These are phyloP conservation scores for Davidsoniella virescens DNA, from an alignment of 2,329 filamentous ascomycete genomes.

Conservation along the genomic window DNA sequence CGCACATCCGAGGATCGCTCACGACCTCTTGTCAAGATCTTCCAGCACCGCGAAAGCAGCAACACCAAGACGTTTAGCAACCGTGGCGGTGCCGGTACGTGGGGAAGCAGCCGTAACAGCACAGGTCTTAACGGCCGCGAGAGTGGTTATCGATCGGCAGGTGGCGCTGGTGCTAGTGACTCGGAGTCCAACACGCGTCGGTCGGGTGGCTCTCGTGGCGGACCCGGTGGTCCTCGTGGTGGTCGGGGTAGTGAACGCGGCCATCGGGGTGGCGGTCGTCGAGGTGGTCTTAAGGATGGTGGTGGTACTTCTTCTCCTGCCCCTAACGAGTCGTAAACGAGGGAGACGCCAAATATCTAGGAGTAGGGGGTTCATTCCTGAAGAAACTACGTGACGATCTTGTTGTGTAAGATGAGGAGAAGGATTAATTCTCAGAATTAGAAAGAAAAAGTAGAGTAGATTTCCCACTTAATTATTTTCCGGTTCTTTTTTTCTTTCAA, in stretches of 20 bases:
- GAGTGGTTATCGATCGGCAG: conserved; percentile 73
- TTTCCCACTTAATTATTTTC: conserved; percentile 4
- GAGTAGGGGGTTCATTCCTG: not conserved
- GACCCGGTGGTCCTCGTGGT: conserved; percentile 32
- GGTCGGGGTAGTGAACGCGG: conserved; percentile 43
- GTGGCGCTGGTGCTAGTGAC: conserved; percentile 49
- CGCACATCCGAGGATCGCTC: conserved; percentile 55
- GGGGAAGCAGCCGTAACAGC: conserved; percentile 50
- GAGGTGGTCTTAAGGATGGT: conserved; percentile 43
- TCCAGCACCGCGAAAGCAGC: conserved; percentile 46
- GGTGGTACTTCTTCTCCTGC: conserved; percentile 38
- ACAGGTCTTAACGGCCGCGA: conserved; percentile 35
- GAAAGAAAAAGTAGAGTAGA: not conserved
- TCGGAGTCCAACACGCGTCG: conserved; percentile 39
- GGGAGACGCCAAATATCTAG: not conserved
- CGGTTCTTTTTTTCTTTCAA: not conserved
- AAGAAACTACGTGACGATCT: no score
- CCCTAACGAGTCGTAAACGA: conserved; percentile 20
- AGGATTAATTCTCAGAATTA: no score
- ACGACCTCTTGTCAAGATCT: conserved; percentile 70
- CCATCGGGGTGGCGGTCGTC: conserved; percentile 27
- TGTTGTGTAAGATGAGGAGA: no score
- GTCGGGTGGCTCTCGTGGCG: conserved; percentile 34
- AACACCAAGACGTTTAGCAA: conserved; percentile 30
- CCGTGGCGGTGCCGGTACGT: conserved; percentile 50